phyloP scores from a whole-genome alignment of 768 basidiomycete species.

The Chalciporus sphaerocephalus region DNA sequence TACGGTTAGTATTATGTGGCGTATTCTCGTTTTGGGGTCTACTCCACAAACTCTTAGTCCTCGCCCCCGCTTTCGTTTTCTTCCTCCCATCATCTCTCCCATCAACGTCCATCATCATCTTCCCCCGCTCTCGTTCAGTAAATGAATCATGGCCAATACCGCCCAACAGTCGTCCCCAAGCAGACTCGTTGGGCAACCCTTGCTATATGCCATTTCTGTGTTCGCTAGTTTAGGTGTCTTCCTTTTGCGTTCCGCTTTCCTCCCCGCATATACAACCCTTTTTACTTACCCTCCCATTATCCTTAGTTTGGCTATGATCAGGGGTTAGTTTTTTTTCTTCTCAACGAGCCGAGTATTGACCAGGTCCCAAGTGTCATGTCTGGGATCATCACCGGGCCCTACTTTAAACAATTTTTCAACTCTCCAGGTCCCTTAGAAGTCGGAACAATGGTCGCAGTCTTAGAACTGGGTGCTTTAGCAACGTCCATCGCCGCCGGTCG shows the following conservation, averaged over 20 bases:
- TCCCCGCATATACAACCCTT: neutral
- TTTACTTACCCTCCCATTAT: neutral
- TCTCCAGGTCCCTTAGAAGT: constrained; percentile 68
- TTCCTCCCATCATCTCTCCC: constrained; percentile 13
- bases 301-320: constrained; percentile 81
- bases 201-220: constrained; percentile 74
- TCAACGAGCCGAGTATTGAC: constrained; percentile 5
- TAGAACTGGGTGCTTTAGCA: constrained; percentile 93
- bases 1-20: too few species aligned
- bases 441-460: constrained; percentile 94
- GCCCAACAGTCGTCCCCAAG: constrained; percentile 29
- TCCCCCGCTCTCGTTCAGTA: constrained; percentile 18
- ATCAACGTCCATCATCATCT: neutral
- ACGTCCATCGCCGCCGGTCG: constrained; percentile 86
- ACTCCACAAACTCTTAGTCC: constrained; percentile 13
- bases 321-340: constrained; percentile 46
- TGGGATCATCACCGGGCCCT: constrained; percentile 84
- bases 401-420: constrained; percentile 80
- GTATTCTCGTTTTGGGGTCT: constrained; percentile 14
- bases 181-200: constrained; percentile 70
- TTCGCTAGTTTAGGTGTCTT: constrained; percentile 86
- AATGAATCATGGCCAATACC: constrained; percentile 55
- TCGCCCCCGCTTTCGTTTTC: constrained; percentile 10
- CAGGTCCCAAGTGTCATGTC: constrained; percentile 66
- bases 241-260: constrained; percentile 50